Evolutionary conservation across 2,329 filamentous ascomycete species (phyloP), one percentile per base, ranked within the genome.

Genomic region (Paracoccidioides lutzii): DNA sequence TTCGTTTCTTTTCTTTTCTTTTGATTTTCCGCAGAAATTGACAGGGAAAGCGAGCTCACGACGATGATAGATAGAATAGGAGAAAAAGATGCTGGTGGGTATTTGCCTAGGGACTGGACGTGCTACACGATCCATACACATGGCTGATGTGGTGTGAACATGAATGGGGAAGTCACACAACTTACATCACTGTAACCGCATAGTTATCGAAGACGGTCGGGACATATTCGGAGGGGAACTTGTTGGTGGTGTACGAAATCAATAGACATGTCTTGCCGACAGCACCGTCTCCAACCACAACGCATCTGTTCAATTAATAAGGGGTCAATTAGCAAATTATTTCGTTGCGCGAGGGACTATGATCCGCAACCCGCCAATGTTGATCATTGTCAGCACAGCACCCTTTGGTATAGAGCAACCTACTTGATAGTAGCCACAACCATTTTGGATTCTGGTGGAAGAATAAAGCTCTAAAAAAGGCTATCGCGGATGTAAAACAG

Each of bases 191-290:
- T 63, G 93, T 98, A 71, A 98, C 93, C 57, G 93, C 93, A 81
- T 98, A 98, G 77, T 98, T 98, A 75, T 98, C 93, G 74, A 98
- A 98, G 61, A 98, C 93, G 35, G 93, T 98, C 53, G 93, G 93
- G 57, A 98, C 93, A 74, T 98, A 98, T 90, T 98, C 93, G 67
- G 90, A 96, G 40, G 93, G 93, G 74, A 98, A 98, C 69, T 97
- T 97, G 81, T 98, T 98, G 62, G 93, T 98, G 62, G 93, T 98
- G 76, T 98, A 98, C 72, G 89, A 95, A 77, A 98, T 98, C 70
- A 98, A 83, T 62, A 98, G 83, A 76, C 93, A 98, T 63, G 93
- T 98, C 81, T 98, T 98, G 73, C 93, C 93, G 65, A 98, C 93
- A 63, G 93, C 93, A 90, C 93, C 93, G 75, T 98, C 93, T 72